Evolutionary conservation across 352 stramenopile species (phyloP).

Genomic region (Salisapilia sapeloensis): DNA sequence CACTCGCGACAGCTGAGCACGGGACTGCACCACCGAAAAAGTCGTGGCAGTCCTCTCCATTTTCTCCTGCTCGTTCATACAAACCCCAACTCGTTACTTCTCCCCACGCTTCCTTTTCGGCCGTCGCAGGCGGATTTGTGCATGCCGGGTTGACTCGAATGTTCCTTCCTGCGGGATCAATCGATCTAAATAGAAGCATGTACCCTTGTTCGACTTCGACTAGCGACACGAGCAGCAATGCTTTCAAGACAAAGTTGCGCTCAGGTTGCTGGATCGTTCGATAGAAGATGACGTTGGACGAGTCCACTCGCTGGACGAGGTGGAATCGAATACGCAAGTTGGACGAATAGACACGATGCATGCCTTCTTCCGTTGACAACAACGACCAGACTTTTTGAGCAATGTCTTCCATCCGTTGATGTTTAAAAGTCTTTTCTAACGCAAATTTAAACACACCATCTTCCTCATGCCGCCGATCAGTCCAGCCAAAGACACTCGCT

Average conservation of each 20-base stretch:
- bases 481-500: conserved; percentile 43
- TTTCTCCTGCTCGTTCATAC: conserved; percentile 20
- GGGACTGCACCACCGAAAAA: conserved; percentile 48
- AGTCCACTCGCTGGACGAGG: conserved; percentile 30
- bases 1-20: conserved; percentile 24
- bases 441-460: conserved; percentile 39
- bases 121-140: conserved; percentile 5
- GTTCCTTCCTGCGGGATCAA: conserved; percentile 17
- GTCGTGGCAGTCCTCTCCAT: conserved; percentile 27
- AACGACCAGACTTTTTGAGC: conserved; percentile 34
- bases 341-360: conserved; percentile 49
- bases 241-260: conserved; percentile 23
- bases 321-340: conserved; percentile 27
- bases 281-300: conserved; percentile 43
- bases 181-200: conserved; percentile 41
- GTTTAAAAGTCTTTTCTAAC: conserved; percentile 39
- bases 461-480: conserved; percentile 25
- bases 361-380: conserved; percentile 25
- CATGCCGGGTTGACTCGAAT: conserved; percentile 1
- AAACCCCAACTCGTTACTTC: conserved; percentile 51
- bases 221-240: conserved; percentile 30
- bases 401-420: conserved; percentile 15
- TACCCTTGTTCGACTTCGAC: conserved; percentile 36
- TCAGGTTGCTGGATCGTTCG: conserved; percentile 31
- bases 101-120: conserved; percentile 28